A percentile compares a stretch with the other conserved stretches of the same genome.
phyloP scores from a whole-genome alignment of 192 early-diverging fungal genomes.

The Podila horticola region DNA sequence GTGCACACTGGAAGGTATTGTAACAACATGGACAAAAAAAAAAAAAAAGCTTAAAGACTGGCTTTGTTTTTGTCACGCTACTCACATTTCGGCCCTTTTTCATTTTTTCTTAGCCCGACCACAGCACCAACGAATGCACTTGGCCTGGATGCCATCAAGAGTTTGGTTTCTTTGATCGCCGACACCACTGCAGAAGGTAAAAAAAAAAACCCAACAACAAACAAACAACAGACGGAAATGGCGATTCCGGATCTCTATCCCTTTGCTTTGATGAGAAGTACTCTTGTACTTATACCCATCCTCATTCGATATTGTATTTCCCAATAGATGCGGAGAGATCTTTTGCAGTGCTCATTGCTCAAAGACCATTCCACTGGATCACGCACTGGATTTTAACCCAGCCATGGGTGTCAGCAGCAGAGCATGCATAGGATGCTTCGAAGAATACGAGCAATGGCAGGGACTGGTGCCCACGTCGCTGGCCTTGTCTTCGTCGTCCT shows the following conservation, averaged over 20 bases:
- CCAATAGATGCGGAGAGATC: slow-evolving; percentile 42
- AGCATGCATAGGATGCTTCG: slow-evolving; percentile 42
- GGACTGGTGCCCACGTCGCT: slow-evolving; percentile 18
- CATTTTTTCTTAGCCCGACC: slow-evolving; percentile 25
- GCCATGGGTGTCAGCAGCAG: slow-evolving; percentile 31
- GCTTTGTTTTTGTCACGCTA: background rate
- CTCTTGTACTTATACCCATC: too few species aligned
- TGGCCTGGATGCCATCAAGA: slow-evolving; percentile 42
- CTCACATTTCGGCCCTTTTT: background rate
- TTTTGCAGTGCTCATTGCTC: slow-evolving; percentile 53
- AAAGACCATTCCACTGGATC: slow-evolving; percentile 41
- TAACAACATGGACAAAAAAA: background rate
- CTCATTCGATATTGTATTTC: slow-evolving; percentile 2
- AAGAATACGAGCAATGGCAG: slow-evolving; percentile 47
- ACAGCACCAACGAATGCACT: slow-evolving; percentile 36
- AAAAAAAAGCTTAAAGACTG: background rate
- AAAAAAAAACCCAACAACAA: background rate
- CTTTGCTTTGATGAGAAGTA: background rate
- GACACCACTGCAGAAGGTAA: slow-evolving; percentile 50
- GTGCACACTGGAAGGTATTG: slow-evolving; percentile 51
- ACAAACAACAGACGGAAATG: background rate
- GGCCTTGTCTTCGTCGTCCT: background rate
- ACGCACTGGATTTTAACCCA: slow-evolving; percentile 43
- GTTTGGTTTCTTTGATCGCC: slow-evolving; percentile 50
- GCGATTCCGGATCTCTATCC: too few species aligned